A percentile compares a stretch with the other conserved stretches of the same genome.
These are phyloP conservation scores for Albugo candida DNA, from an alignment of 352 stramenopile genomes.

Conservation along the genomic window DNA sequence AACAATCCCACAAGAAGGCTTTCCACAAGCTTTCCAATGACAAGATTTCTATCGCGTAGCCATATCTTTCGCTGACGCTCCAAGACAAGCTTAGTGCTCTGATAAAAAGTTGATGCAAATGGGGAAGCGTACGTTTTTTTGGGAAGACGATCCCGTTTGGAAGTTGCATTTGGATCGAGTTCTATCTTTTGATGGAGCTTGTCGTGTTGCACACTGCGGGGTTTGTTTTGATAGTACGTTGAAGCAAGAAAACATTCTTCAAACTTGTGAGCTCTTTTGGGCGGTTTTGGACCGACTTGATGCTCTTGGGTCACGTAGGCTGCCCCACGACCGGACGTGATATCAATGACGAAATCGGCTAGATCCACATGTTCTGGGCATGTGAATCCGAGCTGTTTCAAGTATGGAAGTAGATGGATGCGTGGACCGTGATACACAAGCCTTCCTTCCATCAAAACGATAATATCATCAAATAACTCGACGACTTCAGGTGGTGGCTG, in stretches of 20 bases:
- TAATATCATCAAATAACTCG: slow-evolving; percentile 84
- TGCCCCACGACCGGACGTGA: slow-evolving; percentile 21
- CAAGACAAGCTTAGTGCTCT: slow-evolving; percentile 12
- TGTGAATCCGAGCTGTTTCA: slow-evolving; percentile 40
- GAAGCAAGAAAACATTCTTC: slow-evolving; percentile 2
- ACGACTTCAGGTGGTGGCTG: slow-evolving; percentile 85
- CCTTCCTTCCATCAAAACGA: slow-evolving; percentile 78
- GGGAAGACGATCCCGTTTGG: no score
- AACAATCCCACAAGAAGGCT: slow-evolving; percentile 19
- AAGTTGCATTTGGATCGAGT: neutral
- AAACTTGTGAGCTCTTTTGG: slow-evolving; percentile 13
- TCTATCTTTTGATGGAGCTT: neutral
- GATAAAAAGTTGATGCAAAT: neutral
- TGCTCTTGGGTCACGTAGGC: slow-evolving; percentile 12
- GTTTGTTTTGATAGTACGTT: slow-evolving; percentile 1
- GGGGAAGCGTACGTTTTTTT: no score
- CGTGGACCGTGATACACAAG: slow-evolving; percentile 75
- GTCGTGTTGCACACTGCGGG: neutral
- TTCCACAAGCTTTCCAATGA: slow-evolving; percentile 16
- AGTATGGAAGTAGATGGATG: slow-evolving; percentile 45
- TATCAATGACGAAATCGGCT: slow-evolving; percentile 80
- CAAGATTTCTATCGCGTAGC: slow-evolving; percentile 15
- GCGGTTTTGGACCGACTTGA: slow-evolving; percentile 8
- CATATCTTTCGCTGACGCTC: slow-evolving; percentile 33
- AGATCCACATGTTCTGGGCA: slow-evolving; percentile 48